Conservation (phyloP, 257 asterid species). For the Lycium barbarum region DNA sequence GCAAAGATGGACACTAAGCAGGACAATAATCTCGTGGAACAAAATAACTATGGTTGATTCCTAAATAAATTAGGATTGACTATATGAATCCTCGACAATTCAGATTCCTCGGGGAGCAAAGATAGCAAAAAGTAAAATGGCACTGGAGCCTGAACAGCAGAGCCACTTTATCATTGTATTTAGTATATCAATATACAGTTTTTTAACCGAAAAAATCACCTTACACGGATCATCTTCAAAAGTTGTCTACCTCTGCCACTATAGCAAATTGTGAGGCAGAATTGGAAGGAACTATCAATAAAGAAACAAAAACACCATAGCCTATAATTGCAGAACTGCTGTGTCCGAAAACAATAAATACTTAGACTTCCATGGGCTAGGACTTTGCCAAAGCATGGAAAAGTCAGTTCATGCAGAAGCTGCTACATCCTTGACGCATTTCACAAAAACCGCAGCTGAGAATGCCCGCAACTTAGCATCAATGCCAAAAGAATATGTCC, state of each 20-base stretch:
- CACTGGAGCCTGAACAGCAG: background rate
- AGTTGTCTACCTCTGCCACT: background rate
- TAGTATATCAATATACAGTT: constrained; percentile 10
- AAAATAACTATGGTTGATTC: background rate
- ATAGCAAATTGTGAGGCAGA: background rate
- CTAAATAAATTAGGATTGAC: no score
- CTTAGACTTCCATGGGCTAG: background rate
- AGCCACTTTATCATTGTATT: background rate
- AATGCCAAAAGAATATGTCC: constrained; percentile 12
- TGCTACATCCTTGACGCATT: background rate
- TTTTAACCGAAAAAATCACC: background rate
- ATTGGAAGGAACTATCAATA: background rate
- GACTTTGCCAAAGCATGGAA: background rate
- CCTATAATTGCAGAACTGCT: constrained; percentile 11
- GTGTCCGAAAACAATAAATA: background rate
- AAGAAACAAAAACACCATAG: background rate
- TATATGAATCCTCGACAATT: background rate
- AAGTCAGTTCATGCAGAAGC: background rate
- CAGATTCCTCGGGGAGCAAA: background rate
- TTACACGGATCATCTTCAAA: background rate
- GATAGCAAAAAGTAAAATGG: background rate
- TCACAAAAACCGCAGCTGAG: background rate
- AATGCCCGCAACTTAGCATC: background rate
- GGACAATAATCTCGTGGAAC: no score
- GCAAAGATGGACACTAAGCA: background rate